Evolutionary conservation across 1,284 basidiomycete genomes (phyloP).

Genomic region (Hymenochaete sp.): DNA sequence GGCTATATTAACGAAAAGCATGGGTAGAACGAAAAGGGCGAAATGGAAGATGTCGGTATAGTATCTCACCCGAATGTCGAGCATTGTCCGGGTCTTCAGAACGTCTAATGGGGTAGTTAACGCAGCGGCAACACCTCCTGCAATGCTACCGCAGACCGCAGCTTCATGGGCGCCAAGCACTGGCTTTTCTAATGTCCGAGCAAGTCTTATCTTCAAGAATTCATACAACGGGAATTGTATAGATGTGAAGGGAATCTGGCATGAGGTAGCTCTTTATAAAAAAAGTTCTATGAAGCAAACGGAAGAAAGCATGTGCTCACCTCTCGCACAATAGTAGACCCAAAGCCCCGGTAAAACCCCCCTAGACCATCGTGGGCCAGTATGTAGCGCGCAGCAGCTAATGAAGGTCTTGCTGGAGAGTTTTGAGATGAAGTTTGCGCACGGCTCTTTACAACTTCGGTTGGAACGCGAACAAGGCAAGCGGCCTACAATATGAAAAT

Average conservation of each 20-base stretch:
- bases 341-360: slow-evolving; percentile 77
- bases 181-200: slow-evolving; percentile 41
- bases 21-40: neutral
- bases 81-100: slow-evolving; percentile 95
- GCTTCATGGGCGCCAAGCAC: slow-evolving; percentile 76
- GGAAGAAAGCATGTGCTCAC: slow-evolving; percentile 30
- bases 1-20: neutral
- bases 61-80: slow-evolving; percentile 65
- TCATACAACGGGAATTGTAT: slow-evolving; percentile 98
- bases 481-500: slow-evolving; percentile 57
- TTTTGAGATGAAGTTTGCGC: slow-evolving; percentile 72
- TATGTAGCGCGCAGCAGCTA: slow-evolving; percentile 40
- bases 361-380: slow-evolving; percentile 49
- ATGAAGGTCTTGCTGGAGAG: slow-evolving; percentile 36
- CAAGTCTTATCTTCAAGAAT: slow-evolving; percentile 64
- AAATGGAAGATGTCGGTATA: neutral
- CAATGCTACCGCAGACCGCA: slow-evolving; percentile 84
- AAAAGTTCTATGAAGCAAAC: slow-evolving; percentile 8
- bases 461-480: slow-evolving; percentile 88
- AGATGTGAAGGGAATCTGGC: slow-evolving; percentile 92
- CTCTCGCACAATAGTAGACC: slow-evolving; percentile 71
- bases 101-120: slow-evolving; percentile 95
- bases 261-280: neutral
- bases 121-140: slow-evolving; percentile 86
- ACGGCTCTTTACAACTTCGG: slow-evolving; percentile 87